Conservation (phyloP, 2,329 filamentous ascomycete species). For the Calonectria multiphialidica region DNA sequence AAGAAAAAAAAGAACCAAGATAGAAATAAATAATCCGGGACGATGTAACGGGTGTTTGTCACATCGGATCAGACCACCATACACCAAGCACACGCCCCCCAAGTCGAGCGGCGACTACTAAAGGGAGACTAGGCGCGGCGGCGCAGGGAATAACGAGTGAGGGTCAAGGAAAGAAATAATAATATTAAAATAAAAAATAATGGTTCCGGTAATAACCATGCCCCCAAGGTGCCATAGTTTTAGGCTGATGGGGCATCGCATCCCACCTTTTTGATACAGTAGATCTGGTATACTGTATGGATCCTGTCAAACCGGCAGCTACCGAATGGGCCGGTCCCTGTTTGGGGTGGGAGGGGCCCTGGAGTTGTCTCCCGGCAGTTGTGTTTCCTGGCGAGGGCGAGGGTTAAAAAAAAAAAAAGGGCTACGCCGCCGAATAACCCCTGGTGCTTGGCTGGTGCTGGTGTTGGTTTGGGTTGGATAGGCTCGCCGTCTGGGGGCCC, state of each 20-base stretch:
- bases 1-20: background rate
- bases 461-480: constrained; percentile 15
- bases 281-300: constrained; percentile 27
- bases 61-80: constrained; percentile 2
- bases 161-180: background rate
- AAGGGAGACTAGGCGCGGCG: background rate
- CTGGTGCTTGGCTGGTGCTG: constrained; percentile 19
- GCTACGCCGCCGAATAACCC: background rate
- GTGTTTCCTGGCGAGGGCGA: background rate
- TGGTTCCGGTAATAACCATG: background rate
- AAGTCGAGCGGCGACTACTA: background rate
- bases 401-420: too few species aligned
- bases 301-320: constrained; percentile 15
- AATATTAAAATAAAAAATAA: background rate
- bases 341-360: background rate
- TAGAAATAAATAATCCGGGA: background rate
- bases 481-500: background rate
- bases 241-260: background rate
- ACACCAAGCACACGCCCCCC: constrained; percentile 15
- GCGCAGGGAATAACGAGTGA: background rate
- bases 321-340: constrained; percentile 19
- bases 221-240: background rate
- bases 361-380: background rate
- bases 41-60: constrained; percentile 19
- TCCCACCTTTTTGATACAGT: constrained; percentile 11